These are phyloP conservation scores for Mycena epipterygia DNA, from an alignment of 768 basidiomycete genomes.

Conservation along the genomic window DNA sequence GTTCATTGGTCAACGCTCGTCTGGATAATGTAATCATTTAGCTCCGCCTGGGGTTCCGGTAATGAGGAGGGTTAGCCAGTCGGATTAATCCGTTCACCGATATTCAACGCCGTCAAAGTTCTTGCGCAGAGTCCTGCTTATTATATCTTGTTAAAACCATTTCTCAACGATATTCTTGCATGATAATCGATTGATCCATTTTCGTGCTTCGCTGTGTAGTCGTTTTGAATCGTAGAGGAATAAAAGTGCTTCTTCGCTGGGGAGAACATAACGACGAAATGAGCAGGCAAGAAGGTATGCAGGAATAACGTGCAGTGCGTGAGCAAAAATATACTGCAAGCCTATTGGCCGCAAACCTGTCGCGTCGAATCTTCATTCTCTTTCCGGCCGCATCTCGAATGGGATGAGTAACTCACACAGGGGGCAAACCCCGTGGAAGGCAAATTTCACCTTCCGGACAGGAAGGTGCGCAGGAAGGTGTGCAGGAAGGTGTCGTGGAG, in stretches of 20 bases:
- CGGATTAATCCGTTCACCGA: not conserved
- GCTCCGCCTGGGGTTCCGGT: not conserved
- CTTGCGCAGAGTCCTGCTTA: not conserved
- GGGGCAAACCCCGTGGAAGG: not conserved
- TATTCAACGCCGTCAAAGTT: not conserved
- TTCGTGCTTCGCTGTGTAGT: not conserved
- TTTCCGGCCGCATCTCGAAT: not conserved
- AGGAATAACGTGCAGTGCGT: no score
- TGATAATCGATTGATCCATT: not conserved
- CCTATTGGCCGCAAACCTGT: not conserved
- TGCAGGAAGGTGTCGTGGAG: no score
- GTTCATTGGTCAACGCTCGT: not conserved
- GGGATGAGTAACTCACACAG: not conserved
- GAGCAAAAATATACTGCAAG: not conserved
- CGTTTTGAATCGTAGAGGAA: not conserved
- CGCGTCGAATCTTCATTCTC: not conserved
- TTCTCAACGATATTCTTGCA: not conserved
- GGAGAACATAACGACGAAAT: not conserved
- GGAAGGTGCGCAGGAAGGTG: not conserved
- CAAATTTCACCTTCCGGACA: not conserved
- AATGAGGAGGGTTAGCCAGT: not conserved
- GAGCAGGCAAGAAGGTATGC: no score
- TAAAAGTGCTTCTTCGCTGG: not conserved
- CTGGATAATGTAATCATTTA: not conserved
- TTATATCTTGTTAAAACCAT: not conserved